Conservation (phyloP, 1,284 basidiomycete genomes). For the Pseudozyma thailandica region DNA sequence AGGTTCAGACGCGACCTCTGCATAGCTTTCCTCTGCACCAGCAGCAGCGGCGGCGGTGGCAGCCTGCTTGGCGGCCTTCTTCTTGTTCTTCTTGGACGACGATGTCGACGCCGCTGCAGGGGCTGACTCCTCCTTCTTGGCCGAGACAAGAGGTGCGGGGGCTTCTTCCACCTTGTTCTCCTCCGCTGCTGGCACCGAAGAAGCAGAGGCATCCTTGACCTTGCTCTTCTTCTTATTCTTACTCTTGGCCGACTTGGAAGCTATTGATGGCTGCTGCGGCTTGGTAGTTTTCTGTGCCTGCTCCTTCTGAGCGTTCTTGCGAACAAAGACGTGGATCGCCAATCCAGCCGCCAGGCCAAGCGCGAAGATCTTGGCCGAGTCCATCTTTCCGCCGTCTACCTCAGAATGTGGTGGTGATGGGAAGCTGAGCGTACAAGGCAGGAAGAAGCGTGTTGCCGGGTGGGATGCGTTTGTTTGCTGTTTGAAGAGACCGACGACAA, state of each 20-base stretch:
- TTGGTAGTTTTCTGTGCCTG: background rate
- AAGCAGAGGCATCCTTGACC: slow-evolving; percentile 3
- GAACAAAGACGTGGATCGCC: slow-evolving; percentile 31
- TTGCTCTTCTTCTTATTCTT: slow-evolving; percentile 34
- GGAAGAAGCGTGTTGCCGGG: background rate
- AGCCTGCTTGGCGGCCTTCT: slow-evolving; percentile 1
- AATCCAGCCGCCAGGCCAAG: slow-evolving; percentile 39
- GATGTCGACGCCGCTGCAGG: slow-evolving; percentile 1
- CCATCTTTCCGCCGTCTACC: slow-evolving; percentile 14
- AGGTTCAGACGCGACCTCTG: slow-evolving; percentile 7
- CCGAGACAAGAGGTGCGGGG: too few species aligned
- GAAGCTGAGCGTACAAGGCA: background rate
- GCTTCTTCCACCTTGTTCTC: slow-evolving; percentile 20
- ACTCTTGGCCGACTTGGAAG: slow-evolving; percentile 6
- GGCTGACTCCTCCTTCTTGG: slow-evolving; percentile 17
- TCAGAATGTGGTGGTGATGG: background rate
- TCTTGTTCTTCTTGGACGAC: slow-evolving; percentile 10
- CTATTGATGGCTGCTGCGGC: slow-evolving; percentile 4
- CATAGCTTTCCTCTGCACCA: slow-evolving; percentile 17
- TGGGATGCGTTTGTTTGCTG: too few species aligned
- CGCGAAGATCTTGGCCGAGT: slow-evolving; percentile 51
- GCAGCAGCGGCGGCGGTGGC: slow-evolving; percentile 1
- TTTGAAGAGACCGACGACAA: too few species aligned
- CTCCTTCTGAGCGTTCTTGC: slow-evolving; percentile 12
- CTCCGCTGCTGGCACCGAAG: background rate